Evolutionary conservation across 106 monocot species (phyloP), one percentile per base, ranked within the genome.

Genomic region (Apostasia ramifera): DNA sequence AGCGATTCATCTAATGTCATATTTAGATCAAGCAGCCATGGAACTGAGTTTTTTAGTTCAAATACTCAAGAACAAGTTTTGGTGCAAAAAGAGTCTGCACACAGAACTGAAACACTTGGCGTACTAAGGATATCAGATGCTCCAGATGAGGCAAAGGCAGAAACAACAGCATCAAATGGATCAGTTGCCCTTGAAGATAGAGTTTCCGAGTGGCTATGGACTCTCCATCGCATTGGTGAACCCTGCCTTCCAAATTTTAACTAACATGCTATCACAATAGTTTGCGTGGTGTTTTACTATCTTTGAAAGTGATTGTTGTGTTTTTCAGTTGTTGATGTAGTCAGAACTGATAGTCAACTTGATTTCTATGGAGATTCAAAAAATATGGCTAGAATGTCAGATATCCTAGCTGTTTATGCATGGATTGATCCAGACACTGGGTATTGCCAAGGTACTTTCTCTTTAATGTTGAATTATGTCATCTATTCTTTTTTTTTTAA

Each of bases 341-440:
- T 98, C 12, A 87, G 97, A 80, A 98, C 97, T 54, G 97, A 98
- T 72, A 85, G 75, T 53, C 89, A 98, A 85, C 89, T 98, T 69
- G 89, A 98, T 57, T 98, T 98, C 74, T 98, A 85, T 83, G 92
- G 73, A 66, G 97, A 98, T 68, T 73, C 93, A 76, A 98, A 86
- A 85, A 98, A 98, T 74, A 90, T 98, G 82, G 97, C 97, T 43
- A 82, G 97, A 67, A 98, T 98, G 97, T 98, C 97, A 53, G 97
- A 98, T 77, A 98, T 98, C 73, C 85, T 98, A 71, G 97, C 97
- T 70, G 97, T 98, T 80, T 98, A 98, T 90, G 97, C 97, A 39
- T 98, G 97, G 97, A 71, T 98, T 78, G 97, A 98, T 87, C 97
- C 97, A 58, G 85, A 84, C n/a, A 98, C 97, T 74, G 92, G 97